phyloP scores from a whole-genome alignment of 306 rosid species.

The Malus orientalis region DNA sequence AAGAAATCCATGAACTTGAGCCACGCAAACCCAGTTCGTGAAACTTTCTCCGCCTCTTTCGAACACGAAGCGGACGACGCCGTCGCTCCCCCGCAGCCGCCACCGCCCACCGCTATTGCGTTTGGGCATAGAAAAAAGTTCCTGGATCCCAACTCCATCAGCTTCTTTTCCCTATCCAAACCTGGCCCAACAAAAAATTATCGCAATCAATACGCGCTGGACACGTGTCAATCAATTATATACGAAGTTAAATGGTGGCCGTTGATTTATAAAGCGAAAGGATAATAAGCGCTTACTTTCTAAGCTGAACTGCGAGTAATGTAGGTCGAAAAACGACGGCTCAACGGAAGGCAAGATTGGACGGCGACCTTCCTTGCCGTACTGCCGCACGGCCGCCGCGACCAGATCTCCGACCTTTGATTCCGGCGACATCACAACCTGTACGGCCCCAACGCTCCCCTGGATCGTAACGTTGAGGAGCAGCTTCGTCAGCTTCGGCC shows the following conservation, averaged over 20 bases:
- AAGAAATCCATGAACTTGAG: conserved; percentile 56
- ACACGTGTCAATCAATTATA: not conserved
- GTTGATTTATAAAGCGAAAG: not conserved
- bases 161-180: conserved; percentile 53
- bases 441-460: conserved; percentile 73
- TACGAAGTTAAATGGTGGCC: not conserved
- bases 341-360: conserved; percentile 43
- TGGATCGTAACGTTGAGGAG: conserved; percentile 68
- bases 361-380: conserved; percentile 72
- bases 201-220: not conserved
- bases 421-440: conserved; percentile 51
- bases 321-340: conserved; percentile 56
- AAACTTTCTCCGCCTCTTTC: conserved; percentile 28
- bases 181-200: conserved; percentile 28
- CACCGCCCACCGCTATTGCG: not conserved
- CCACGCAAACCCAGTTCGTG: conserved; percentile 46
- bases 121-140: conserved; percentile 62
- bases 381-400: conserved; percentile 38
- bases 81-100: conserved; percentile 12
- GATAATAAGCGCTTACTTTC: conserved; percentile 40
- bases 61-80: conserved; percentile 46
- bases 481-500: conserved; percentile 54
- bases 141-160: conserved; percentile 59
- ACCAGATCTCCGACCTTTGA: conserved; percentile 51
- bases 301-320: conserved; percentile 89